Evolutionary conservation across 176 grass and related monocot species (phyloP), one percentile per base, ranked within the genome.

Genomic region (Puya raimondii): DNA sequence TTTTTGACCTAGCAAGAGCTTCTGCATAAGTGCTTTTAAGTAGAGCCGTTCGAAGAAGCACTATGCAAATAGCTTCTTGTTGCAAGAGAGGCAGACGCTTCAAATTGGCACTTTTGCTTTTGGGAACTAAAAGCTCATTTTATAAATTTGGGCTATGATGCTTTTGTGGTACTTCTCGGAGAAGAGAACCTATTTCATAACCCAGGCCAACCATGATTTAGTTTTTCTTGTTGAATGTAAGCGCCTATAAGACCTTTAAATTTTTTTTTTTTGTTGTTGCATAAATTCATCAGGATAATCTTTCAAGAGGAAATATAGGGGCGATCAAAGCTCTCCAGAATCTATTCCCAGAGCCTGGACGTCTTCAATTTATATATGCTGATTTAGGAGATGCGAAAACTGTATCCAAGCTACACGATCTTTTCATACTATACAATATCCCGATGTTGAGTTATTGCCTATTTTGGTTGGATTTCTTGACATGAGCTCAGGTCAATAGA

Each of bases 261-360:
- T 2, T 0, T 22, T n/a, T 18, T n/a, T 59, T 17, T 18, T 61
- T 61, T 9, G n/a, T 10, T 9, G 56, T 61, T 20, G 17, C n/a
- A 8, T 61, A 61, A 61, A 61, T 33, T 23, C 13, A 67, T 9
- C 29, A 96, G 91, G 91, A 96, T 74, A 96, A 91, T 84, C 85
- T 96, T 47, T 96, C 91, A 2, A 91, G 91, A 66, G 88, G 91
- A 66, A 96, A 96, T 70, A 88, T 96, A 0, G 91, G 91, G 0
- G 91, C 85, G 0, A 79, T 96, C 68, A 91, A 84, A 61, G 80
- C 86, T 78, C 91, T 96, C 47, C 91, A 86, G 48, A 86, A 64
- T 23, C 65, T 83, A 65, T 96, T 88, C 20, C 88, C 88, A 5
- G 80, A 80, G 21, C 82, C 85, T 49, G 88, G 91, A 3, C 75